Base-by-base conservation (phyloP, 1,284 basidiomycete genomes). In the Irpex lacteus region DNA sequence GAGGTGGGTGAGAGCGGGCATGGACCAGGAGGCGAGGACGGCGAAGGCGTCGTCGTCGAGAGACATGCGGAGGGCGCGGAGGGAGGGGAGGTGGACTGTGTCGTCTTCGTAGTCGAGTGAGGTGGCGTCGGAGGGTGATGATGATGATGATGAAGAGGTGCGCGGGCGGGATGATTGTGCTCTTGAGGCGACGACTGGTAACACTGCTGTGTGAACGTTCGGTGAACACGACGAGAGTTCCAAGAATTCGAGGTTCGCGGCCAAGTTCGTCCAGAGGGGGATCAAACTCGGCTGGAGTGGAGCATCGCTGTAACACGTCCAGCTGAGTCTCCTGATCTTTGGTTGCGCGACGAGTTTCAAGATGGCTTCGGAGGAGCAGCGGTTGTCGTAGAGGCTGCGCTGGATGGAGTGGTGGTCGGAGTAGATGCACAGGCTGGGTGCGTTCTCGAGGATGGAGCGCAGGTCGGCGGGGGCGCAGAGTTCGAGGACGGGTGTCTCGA, bases 241-340 rank as follows among this genome's bases (percentile, higher is more conserved):
- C 61, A 91, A 80, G 66, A 83, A 83, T 57, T 83, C 82, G 7
- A 83, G 73, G n/a, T 75, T 77, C 4, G 75, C 79, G 1, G 84
- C 83, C 1, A 81, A 79, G 62, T 80, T 81, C 56, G 76, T 76
- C 55, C 87, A 78, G 36, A 84, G 78, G 0, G 85, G 84, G 0
- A 82, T 81, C 71, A 88, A 81, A 21, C 84, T 81, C 18, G 82
- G 76, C 60, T 85, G 85, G 65, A 89, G 86, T 0, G 82, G 81
- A 1, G 84, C 77, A 63, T 90, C 85, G 67, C 86, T 87, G 68
- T 91, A 90, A 70, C 85, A 88, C 50, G 88, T 91, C 82, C 87
- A 89, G 26, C 83, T 85, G 19, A 91, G 76, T 38, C 85, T 77
- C 13, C 84, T 81, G 38, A 91, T 82, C 61, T 80, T 77, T 3